phyloP scores from a whole-genome alignment of 2,329 filamentous ascomycete genomes.

The Seiridium unicorne region DNA sequence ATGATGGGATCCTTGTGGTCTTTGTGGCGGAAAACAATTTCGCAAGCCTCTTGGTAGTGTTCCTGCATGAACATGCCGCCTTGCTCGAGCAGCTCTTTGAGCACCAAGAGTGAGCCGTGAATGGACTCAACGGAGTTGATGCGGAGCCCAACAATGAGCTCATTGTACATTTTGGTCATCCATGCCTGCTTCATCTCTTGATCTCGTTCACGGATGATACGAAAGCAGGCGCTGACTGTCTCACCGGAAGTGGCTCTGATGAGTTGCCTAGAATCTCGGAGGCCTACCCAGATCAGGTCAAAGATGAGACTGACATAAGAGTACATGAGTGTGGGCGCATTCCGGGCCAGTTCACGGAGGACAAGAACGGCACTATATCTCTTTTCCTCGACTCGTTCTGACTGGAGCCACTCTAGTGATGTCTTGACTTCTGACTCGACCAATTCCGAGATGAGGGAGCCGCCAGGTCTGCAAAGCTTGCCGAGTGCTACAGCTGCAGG shows the following conservation, averaged over 20 bases:
- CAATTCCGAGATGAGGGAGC: slow-evolving; percentile 89
- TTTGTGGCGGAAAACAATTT: slow-evolving; percentile 88
- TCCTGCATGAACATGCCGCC: slow-evolving; percentile 99
- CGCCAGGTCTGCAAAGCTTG: slow-evolving; percentile 86
- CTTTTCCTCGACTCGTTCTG: slow-evolving; percentile 88
- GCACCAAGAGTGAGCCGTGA: slow-evolving; percentile 88
- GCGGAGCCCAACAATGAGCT: slow-evolving; percentile 77
- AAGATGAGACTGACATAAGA: slow-evolving; percentile 93
- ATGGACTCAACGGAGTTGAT: slow-evolving; percentile 81
- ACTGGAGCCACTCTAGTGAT: slow-evolving; percentile 93
- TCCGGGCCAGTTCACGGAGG: slow-evolving; percentile 84
- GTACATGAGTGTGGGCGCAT: slow-evolving; percentile 94
- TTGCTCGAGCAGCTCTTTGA: slow-evolving; percentile 90
- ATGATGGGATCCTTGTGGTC: slow-evolving; percentile 89
- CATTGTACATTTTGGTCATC: slow-evolving; percentile 89
- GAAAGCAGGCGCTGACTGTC: slow-evolving; percentile 91
- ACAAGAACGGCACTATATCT: slow-evolving; percentile 92
- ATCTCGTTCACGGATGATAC: slow-evolving; percentile 92
- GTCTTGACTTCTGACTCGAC: slow-evolving; percentile 97
- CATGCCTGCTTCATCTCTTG: slow-evolving; percentile 81
- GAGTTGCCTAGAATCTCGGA: slow-evolving; percentile 84
- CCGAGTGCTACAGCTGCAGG: slow-evolving; percentile 86
- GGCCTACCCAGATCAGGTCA: slow-evolving; percentile 92
- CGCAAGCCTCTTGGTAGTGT: slow-evolving; percentile 86
- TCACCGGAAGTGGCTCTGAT: slow-evolving; percentile 92